Percentiles rank a stretch among this genome's conserved stretches.
Conservation (phyloP, 106 monocot species). For the Iris macrosiphon region DNA sequence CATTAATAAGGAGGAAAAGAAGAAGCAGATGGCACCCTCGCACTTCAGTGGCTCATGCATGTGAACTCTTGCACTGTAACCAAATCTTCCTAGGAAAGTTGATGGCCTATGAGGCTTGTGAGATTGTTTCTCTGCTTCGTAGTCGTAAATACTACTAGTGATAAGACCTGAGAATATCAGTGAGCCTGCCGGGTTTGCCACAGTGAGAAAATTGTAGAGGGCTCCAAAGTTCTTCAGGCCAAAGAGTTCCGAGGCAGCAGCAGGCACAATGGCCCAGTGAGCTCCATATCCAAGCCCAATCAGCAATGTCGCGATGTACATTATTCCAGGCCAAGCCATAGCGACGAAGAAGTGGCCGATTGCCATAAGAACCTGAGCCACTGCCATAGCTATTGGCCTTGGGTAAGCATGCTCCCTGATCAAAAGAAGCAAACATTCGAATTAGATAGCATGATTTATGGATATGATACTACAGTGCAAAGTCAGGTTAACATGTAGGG, state of each 20-base stretch:
- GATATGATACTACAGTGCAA: no score
- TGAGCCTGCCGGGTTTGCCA: conserved; percentile 61
- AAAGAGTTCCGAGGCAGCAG: conserved; percentile 67
- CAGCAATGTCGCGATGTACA: conserved; percentile 60
- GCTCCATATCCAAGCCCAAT: conserved; percentile 76
- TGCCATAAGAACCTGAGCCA: conserved; percentile 52
- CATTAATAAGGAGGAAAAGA: conserved; percentile 72
- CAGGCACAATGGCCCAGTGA: conserved; percentile 77
- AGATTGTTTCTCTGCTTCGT: conserved; percentile 59
- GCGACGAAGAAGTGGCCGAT: conserved; percentile 65
- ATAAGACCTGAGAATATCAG: conserved; percentile 62
- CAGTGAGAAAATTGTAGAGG: conserved; percentile 66
- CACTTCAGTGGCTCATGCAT: conserved; percentile 27
- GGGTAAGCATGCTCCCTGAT: conserved; percentile 67
- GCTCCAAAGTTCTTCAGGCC: conserved; percentile 60
- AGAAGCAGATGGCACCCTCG: conserved; percentile 58
- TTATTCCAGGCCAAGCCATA: conserved; percentile 63
- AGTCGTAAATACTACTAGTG: conserved; percentile 58
- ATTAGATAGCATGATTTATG: no score
- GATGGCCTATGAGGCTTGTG: conserved; percentile 12
- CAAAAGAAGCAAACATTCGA: not conserved
- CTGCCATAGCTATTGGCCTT: conserved; percentile 54
- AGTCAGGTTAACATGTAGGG: no score
- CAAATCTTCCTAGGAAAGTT: not conserved
- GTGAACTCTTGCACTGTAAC: not conserved